Base-by-base conservation (phyloP, 108 stramenopile genomes). In the Cyclostephanos tholiformis region DNA sequence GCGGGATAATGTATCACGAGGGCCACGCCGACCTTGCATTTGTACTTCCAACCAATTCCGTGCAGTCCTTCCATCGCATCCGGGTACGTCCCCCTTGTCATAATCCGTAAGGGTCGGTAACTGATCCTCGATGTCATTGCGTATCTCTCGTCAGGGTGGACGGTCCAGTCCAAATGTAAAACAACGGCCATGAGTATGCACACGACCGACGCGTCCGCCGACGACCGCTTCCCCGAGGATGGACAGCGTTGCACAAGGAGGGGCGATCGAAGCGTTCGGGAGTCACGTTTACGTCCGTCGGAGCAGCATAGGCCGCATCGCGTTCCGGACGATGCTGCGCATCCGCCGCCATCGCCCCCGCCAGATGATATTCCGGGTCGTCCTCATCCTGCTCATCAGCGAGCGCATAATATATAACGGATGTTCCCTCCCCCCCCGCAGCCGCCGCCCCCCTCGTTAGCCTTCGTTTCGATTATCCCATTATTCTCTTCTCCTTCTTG, bases 141-240 rank as follows among this genome's bases (percentile, higher is more conserved):
- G 82, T 48, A 92, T 87, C 41, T n/a, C n/a, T 74, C 83, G 19
- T 63, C 74, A 11, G 91, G 88, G 82, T 88, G 77, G 7, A 95
- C 85, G 2, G 79, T 62, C 89, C 91, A 90, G 76, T 95, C 90
- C 41, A 95, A 71, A 65, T 91, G 79, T 20, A 95, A 53, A 0
- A 95, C n/a, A n/a, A n/a, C 90, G 27, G 89, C 91, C 23, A 95
- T 91, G 81, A 95, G 87, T 72, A 91, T 91, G 76, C 93, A 95
- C 4, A 95, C 90, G 13, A 89, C 88, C 57, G 92, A 67, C 4
- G 92, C 90, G 73, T 95, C 93, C 11, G 91, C 93, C 69, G 92
- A 66, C 22, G 86, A 86, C 89, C 89, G 92, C 70, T 95, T 95
- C 6, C n/a, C 93, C 93, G 50, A 95, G 77, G 17, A 82, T 85